Percentiles rank a stretch among this genome's conserved stretches.
Conservation (phyloP, 306 rosid genomes). For the Neltuma alba region DNA sequence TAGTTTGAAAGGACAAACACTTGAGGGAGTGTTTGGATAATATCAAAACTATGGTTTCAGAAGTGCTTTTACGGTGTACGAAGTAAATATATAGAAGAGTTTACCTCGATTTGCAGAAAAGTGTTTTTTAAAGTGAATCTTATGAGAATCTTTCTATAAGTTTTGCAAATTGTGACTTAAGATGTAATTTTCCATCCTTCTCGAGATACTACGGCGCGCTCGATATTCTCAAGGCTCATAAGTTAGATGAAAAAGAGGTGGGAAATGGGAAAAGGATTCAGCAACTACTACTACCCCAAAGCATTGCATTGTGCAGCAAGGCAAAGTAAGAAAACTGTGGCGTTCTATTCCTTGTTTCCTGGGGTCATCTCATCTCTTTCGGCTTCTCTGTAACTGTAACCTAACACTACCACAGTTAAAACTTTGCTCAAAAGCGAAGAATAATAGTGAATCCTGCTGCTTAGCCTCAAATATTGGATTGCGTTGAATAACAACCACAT, state of each 20-base stretch:
- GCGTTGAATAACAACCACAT: conserved; percentile 4
- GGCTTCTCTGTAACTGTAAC: conserved; percentile 9
- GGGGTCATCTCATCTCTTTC: neutral
- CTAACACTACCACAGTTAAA: neutral
- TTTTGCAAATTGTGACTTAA: neutral
- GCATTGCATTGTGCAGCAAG: conserved; percentile 12
- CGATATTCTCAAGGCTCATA: conserved; percentile 8
- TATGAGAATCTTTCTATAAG: neutral
- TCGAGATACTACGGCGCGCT: neutral
- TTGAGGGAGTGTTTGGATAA: too few relatives aligned
- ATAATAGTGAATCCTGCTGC: neutral
- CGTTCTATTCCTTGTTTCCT: neutral
- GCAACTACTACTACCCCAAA: conserved; percentile 25
- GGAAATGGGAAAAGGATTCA: conserved; percentile 36
- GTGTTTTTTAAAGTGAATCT: too few relatives aligned
- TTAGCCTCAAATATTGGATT: neutral
- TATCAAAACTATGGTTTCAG: too few relatives aligned
- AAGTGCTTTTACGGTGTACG: too few relatives aligned
- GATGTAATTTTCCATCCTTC: neutral
- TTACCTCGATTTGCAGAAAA: too few relatives aligned
- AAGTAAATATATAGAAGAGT: too few relatives aligned
- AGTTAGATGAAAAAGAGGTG: neutral
- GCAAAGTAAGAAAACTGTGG: neutral
- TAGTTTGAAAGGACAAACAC: too few relatives aligned
- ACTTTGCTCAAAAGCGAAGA: conserved; percentile 10